A percentile compares a stretch with the other conserved stretches of the same genome.
phyloP scores from a whole-genome alignment of 1,284 basidiomycete species.

The Thecaphora thlaspeos region DNA sequence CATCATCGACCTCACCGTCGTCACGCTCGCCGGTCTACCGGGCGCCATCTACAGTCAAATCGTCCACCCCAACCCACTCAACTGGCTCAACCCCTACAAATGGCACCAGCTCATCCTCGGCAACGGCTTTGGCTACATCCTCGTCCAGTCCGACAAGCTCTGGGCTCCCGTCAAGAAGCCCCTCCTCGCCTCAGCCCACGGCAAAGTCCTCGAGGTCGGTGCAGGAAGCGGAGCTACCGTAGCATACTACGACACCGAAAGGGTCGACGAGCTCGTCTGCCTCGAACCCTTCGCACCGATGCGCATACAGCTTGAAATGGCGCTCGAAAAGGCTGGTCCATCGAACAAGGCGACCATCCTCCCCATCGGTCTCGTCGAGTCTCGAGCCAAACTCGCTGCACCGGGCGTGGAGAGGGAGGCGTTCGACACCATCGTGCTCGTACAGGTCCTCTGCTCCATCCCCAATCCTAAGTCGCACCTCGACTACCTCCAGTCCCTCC shows the following conservation, averaged over 20 bases:
- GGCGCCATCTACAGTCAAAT: conserved; percentile 19
- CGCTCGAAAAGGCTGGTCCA: conserved; percentile 6
- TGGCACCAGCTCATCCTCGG: conserved; percentile 29
- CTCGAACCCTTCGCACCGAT: conserved; percentile 39
- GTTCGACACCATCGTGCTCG: conserved; percentile 45
- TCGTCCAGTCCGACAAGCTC: conserved; percentile 12
- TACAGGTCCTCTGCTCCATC: conserved; percentile 47
- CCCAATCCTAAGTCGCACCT: conserved; percentile 36
- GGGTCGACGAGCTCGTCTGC: conserved; percentile 23
- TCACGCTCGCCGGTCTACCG: conserved; percentile 20
- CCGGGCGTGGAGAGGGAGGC: conserved; percentile 18
- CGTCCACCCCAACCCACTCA: conserved; percentile 13
- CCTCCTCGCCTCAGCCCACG: conserved; percentile 23
- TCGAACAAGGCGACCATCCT: conserved; percentile 24
- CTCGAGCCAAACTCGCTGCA: conserved; percentile 6
- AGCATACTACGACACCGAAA: conserved; percentile 30
- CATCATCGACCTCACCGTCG: conserved; percentile 14
- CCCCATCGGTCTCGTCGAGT: conserved; percentile 18
- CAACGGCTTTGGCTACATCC: conserved; percentile 18
- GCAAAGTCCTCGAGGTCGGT: conserved; percentile 39
- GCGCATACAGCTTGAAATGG: conserved; percentile 11
- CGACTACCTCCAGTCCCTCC: conserved; percentile 23
- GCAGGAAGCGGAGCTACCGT: conserved; percentile 35
- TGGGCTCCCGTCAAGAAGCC: conserved; percentile 19
- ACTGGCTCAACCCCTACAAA: conserved; percentile 23